Conservation (phyloP, 306 rosid species). For the Fragaria nilgerrensis region DNA sequence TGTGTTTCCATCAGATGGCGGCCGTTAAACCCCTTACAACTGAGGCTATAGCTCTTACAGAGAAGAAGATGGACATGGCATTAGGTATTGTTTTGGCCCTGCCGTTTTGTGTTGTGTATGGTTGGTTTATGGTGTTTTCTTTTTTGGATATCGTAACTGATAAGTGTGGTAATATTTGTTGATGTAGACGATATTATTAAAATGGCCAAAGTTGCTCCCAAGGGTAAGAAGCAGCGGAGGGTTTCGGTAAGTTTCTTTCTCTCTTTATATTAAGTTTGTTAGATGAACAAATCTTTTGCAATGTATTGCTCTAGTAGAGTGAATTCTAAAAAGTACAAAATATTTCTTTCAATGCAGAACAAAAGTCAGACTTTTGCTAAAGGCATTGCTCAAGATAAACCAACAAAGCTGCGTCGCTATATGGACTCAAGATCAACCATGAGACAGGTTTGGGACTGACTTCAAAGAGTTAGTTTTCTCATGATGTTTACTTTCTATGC, state of each 20-base stretch:
- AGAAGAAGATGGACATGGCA: conserved; percentile 98
- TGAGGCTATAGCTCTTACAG: conserved; percentile 79
- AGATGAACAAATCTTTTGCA: not conserved
- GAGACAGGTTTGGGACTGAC: conserved; percentile 59
- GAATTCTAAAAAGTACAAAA: not conserved
- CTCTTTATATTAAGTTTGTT: not conserved
- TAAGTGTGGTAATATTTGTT: not conserved
- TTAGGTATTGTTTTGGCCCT: conserved; percentile 42
- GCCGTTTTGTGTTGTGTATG: not conserved
- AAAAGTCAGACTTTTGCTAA: conserved; percentile 52
- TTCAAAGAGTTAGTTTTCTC: not conserved
- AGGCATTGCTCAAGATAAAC: conserved; percentile 56
- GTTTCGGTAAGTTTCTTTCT: conserved; percentile 42
- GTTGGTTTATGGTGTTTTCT: not conserved
- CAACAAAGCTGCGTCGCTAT: conserved; percentile 46
- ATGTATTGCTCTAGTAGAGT: not conserved
- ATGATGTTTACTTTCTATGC: too few relatives aligned
- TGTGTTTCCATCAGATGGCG: conserved; percentile 53
- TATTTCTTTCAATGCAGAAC: conserved; percentile 43
- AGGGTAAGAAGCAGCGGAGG: conserved; percentile 45
- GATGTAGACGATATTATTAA: conserved; percentile 75
- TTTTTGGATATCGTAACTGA: not conserved
- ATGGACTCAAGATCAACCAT: conserved; percentile 73
- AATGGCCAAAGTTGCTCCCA: conserved; percentile 54
- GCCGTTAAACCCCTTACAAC: conserved; percentile 64